These are phyloP conservation scores for Hymenoscyphus infarciens DNA, from an alignment of 2,329 filamentous ascomycete species.

Conservation along the genomic window DNA sequence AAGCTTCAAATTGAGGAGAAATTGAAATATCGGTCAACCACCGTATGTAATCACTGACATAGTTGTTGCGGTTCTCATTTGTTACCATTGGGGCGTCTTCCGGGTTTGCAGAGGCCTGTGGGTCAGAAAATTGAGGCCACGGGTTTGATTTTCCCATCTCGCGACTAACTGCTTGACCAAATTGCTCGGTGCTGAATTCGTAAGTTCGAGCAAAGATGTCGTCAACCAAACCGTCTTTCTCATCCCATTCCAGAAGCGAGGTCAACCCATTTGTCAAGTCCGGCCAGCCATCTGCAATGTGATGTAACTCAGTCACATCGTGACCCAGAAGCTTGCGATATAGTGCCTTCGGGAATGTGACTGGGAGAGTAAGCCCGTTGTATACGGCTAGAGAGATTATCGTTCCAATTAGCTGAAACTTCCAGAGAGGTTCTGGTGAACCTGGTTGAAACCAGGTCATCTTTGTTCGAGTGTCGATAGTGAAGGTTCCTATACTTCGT, in stretches of 20 bases:
- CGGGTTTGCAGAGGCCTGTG: conserved; percentile 38
- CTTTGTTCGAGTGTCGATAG: conserved; percentile 68
- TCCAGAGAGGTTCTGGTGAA: conserved; percentile 79
- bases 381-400: conserved; percentile 88
- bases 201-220: conserved; percentile 83
- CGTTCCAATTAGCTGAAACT: conserved; percentile 84
- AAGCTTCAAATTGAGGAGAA: conserved; percentile 72
- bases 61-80: conserved; percentile 71
- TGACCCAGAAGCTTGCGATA: conserved; percentile 76
- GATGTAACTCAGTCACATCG: conserved; percentile 65
- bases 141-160: conserved; percentile 45
- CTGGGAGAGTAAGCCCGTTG: conserved; percentile 86
- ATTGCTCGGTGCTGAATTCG: conserved; percentile 68
- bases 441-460: conserved; percentile 87
- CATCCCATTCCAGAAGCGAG: conserved; percentile 71
- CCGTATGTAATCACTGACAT: conserved; percentile 78
- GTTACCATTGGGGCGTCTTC: conserved; percentile 68
- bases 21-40: conserved; percentile 80
- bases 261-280: conserved; percentile 72
- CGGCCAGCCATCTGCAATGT: conserved; percentile 86
- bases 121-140: conserved; percentile 52
- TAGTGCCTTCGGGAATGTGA: conserved; percentile 81
- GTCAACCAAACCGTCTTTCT: conserved; percentile 69
- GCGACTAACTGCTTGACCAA: conserved; percentile 54
- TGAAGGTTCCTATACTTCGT: conserved; percentile 57